A percentile compares a stretch with the other conserved stretches of the same genome.
Evolutionary conservation across 2,329 filamentous ascomycete genomes (phyloP).

Genomic region (Zalaria sp.): DNA sequence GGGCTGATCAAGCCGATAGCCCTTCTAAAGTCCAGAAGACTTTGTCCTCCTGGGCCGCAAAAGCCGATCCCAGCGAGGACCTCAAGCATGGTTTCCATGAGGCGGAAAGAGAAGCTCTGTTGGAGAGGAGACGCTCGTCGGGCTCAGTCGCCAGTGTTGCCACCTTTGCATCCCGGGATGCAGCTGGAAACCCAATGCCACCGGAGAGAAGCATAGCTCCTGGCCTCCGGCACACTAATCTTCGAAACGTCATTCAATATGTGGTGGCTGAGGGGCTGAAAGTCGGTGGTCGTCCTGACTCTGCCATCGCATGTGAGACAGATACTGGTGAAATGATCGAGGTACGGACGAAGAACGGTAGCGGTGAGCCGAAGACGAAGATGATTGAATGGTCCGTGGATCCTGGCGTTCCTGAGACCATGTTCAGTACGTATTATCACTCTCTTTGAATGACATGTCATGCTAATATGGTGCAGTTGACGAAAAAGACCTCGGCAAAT

Average conservation of each 20-base stretch:
- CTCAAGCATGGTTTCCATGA: conserved; percentile 14
- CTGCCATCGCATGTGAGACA: conserved; percentile 32
- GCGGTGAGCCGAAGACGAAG: conserved; percentile 30
- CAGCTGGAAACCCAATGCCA: neutral
- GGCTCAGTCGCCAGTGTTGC: neutral
- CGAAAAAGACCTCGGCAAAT: conserved; percentile 48
- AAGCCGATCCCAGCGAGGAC: conserved; percentile 11
- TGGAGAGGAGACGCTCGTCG: neutral
- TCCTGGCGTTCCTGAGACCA: conserved; percentile 35
- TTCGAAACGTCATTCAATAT: conserved; percentile 36
- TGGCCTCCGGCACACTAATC: conserved; percentile 31
- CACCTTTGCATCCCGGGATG: neutral
- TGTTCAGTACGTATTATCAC: conserved; percentile 26
- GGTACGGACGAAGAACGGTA: conserved; percentile 28
- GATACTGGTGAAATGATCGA: conserved; percentile 35
- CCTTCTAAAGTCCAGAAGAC: conserved; percentile 11
- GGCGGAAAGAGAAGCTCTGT: conserved; percentile 8
- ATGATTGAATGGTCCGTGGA: conserved; percentile 37
- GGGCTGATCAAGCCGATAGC: conserved; percentile 5
- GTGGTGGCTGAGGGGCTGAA: conserved; percentile 39
- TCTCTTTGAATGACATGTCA: neutral
- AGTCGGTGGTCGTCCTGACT: conserved; percentile 38
- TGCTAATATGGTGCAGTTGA: conserved; percentile 27
- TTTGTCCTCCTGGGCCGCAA: conserved; percentile 7
- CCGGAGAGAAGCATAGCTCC: conserved; percentile 26